phyloP scores from a whole-genome alignment of 768 basidiomycete species.

The Collybiopsis confluens region DNA sequence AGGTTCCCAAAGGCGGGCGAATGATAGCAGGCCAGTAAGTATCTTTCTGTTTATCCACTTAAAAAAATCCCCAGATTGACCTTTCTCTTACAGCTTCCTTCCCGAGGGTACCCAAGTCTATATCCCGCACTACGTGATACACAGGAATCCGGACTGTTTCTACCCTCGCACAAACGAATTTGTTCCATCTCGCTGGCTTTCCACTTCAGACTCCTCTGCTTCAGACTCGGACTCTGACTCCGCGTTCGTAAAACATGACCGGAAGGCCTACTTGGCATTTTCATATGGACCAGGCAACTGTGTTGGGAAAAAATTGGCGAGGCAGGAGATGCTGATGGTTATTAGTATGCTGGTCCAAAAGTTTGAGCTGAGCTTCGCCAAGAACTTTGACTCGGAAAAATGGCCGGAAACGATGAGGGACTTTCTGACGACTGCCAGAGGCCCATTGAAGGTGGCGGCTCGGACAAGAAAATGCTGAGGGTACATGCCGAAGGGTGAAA shows the following conservation, averaged over 20 bases:
- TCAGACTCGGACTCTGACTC: background rate
- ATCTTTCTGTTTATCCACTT: too few relatives aligned
- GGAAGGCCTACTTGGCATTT: constrained; percentile 33
- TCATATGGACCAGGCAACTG: constrained; percentile 39
- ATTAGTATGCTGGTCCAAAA: constrained; percentile 31
- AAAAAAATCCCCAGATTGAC: background rate
- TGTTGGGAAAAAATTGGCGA: constrained; percentile 32
- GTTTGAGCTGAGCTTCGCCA: constrained; percentile 30
- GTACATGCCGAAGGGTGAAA: too few relatives aligned
- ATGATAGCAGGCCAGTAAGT: constrained; percentile 24
- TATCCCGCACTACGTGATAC: constrained; percentile 29
- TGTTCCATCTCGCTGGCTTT: constrained; percentile 39
- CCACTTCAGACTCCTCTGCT: background rate
- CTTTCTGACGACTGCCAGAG: constrained; percentile 3
- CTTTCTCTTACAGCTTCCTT: constrained; percentile 23
- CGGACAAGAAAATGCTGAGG: background rate
- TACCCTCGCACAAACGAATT: constrained; percentile 32
- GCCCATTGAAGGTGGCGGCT: background rate
- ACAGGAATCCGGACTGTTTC: constrained; percentile 35
- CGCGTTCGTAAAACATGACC: constrained; percentile 15
- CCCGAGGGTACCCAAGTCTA: constrained; percentile 29
- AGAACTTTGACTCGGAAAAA: constrained; percentile 7
- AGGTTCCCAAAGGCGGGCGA: constrained; percentile 21
- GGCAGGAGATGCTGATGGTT: constrained; percentile 35
- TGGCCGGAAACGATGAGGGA: constrained; percentile 8